Percentiles rank a stretch among this genome's conserved stretches.
Conservation (phyloP, 2,329 filamentous ascomycete genomes). For the Fusarium sp. region DNA sequence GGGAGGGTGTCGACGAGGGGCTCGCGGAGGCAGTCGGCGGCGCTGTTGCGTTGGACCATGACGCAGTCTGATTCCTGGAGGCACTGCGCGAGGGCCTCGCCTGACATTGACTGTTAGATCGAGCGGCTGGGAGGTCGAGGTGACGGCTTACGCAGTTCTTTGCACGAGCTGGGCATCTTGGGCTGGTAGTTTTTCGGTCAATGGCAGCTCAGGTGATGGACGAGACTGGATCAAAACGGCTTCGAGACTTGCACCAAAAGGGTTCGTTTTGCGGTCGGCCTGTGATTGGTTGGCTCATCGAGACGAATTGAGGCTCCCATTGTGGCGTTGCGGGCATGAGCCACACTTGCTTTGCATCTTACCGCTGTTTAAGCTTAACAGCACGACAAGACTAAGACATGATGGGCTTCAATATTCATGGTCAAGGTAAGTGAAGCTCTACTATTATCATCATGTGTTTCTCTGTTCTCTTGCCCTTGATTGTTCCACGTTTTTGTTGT, state of each 20-base stretch:
- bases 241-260: neutral
- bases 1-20: constrained; percentile 87
- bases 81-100: constrained; percentile 91
- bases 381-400: neutral
- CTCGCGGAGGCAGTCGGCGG: constrained; percentile 87
- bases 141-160: constrained; percentile 85
- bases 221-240: constrained; percentile 25
- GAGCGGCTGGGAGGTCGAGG: neutral
- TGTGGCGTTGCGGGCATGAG: neutral
- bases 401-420: neutral
- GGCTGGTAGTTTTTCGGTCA: constrained; percentile 26
- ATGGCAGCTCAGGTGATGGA: constrained; percentile 37
- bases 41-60: constrained; percentile 88
- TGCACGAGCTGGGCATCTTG: constrained; percentile 93
- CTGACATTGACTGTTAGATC: constrained; percentile 58
- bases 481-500: neutral
- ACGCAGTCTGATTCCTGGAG: constrained; percentile 97
- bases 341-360: constrained; percentile 4
- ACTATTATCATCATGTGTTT: neutral
- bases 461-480: neutral
- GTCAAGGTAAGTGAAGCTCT: neutral
- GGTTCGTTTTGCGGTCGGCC: constrained; percentile 40
- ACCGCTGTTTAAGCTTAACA: neutral
- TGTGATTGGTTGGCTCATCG: constrained; percentile 40
- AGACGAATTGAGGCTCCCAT: constrained; percentile 13